Evolutionary conservation across 306 rosid genomes (phyloP).

Genomic region (Cucurbita pepo): DNA sequence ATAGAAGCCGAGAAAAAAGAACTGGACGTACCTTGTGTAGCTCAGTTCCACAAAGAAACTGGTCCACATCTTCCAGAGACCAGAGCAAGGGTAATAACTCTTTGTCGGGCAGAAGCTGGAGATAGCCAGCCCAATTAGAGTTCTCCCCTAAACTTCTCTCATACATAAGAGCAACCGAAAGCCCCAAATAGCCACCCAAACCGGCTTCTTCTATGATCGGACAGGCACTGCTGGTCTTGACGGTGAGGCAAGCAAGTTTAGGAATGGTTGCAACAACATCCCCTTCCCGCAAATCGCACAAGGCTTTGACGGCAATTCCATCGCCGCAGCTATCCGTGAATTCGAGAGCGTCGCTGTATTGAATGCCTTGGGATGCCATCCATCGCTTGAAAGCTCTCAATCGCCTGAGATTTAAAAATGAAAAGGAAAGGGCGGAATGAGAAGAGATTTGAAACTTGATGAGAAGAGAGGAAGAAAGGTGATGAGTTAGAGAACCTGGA

Average conservation of each 20-base stretch:
- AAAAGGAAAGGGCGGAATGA: not conserved
- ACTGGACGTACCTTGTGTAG: slow-evolving; percentile 41
- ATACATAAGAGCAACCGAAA: slow-evolving; percentile 65
- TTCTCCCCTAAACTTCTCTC: slow-evolving; percentile 53
- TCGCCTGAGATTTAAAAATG: slow-evolving; percentile 27
- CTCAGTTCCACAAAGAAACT: slow-evolving; percentile 61
- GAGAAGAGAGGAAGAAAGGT: not conserved
- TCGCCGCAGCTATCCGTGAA: slow-evolving; percentile 30
- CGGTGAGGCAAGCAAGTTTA: slow-evolving; percentile 61
- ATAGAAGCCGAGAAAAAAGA: not conserved
- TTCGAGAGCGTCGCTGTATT: slow-evolving; percentile 42
- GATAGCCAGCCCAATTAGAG: slow-evolving; percentile 68
- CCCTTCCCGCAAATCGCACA: slow-evolving; percentile 39
- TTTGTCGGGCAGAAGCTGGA: slow-evolving; percentile 45
- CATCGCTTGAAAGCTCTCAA: slow-evolving; percentile 80
- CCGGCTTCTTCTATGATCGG: slow-evolving; percentile 33
- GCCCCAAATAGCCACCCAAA: slow-evolving; percentile 38
- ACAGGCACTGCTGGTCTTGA: slow-evolving; percentile 41
- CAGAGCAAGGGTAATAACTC: slow-evolving; percentile 62
- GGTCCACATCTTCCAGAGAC: slow-evolving; percentile 37
- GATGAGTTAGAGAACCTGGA: not conserved
- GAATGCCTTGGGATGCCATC: slow-evolving; percentile 55
- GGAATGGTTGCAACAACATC: slow-evolving; percentile 75
- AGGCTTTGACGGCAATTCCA: slow-evolving; percentile 47
- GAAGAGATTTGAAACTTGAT: not conserved